Evolutionary conservation across 345 rosid species (phyloP).

Genomic region (Dipteronia dyeriana): DNA sequence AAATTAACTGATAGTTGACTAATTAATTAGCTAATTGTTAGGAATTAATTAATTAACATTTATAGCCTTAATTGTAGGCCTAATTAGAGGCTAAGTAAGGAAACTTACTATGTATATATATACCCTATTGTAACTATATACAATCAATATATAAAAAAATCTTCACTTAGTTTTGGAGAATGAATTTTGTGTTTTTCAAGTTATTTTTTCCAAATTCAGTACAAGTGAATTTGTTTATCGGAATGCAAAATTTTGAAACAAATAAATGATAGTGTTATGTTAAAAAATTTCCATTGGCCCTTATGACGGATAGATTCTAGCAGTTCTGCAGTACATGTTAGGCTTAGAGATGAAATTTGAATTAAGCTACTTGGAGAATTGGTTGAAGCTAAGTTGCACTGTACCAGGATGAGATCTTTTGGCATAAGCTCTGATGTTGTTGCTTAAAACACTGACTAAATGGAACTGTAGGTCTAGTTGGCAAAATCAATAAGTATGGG

Average conservation of each 20-base stretch:
- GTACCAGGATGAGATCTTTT: neutral
- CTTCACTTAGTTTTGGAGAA: neutral
- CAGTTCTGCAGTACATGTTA: neutral
- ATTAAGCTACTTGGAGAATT: neutral
- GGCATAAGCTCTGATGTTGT: conserved; percentile 1
- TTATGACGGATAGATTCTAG: neutral
- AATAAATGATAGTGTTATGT: neutral
- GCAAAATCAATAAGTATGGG: neutral
- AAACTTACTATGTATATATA: too few species aligned
- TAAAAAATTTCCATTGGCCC: neutral
- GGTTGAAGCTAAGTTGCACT: neutral
- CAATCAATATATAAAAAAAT: too few species aligned
- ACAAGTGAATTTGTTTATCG: neutral
- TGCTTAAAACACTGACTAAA: too few species aligned
- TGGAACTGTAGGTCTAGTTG: too few species aligned
- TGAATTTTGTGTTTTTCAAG: neutral
- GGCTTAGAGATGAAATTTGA: neutral
- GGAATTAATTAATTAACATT: too few species aligned
- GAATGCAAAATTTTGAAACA: neutral
- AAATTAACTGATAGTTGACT: too few species aligned
- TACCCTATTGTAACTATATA: too few species aligned
- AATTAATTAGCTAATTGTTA: too few species aligned
- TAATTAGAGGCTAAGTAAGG: too few species aligned
- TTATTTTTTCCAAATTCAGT: neutral
- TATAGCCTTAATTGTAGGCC: too few species aligned